Base-by-base conservation (phyloP, 352 stramenopile species). In the Phytophthora rubi region DNA sequence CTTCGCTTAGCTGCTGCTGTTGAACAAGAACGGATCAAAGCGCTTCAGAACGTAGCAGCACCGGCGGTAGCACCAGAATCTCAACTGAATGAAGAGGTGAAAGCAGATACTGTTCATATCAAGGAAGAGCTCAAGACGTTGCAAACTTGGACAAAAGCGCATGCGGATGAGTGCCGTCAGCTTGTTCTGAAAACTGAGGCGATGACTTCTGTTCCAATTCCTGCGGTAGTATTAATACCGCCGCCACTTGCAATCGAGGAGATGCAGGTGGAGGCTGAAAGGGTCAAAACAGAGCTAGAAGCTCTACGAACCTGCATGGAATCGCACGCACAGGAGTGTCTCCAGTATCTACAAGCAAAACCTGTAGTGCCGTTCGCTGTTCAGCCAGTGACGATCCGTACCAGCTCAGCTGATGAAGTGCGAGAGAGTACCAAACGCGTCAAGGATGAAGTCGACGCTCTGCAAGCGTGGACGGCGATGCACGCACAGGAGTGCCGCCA, bases 401-500 rank as follows among this genome's bases (percentile, higher is more conserved):
- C 30, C n/a, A 53, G 35, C 54, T 51, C 16, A 6, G 7, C 28
- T 9, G 58, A 52, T 16, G 33, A 67, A 13, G 26, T 18, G 13
- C 13, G 53, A 49, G 26, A 8, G 1, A 53, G 49, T 2, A 53
- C n/a, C 5, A 57, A 42, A 13, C 51, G 51, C 39, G 32, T 65
- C 7, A 66, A 61, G 21, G 37, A 73, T 33, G 45, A 71, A 16
- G 30, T 90, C 18, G 52, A 68, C 1, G 55, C 56, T 28, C 72
- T 91, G 12, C 79, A 82, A 47, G 53, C 37, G 3, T 91, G 83
- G 83, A 80, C 65, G 3, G 45, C 61, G 13, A 76, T 69, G 15
- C 83, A 91, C 33, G 70, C 81, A 1, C 53, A 79, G 15, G 83
- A 89, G 39, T 91, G 83, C 44, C 65, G 81, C 0, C 62, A 79